Conservation (phyloP, 176 grass and related monocot genomes). For the Phragmites australis region DNA sequence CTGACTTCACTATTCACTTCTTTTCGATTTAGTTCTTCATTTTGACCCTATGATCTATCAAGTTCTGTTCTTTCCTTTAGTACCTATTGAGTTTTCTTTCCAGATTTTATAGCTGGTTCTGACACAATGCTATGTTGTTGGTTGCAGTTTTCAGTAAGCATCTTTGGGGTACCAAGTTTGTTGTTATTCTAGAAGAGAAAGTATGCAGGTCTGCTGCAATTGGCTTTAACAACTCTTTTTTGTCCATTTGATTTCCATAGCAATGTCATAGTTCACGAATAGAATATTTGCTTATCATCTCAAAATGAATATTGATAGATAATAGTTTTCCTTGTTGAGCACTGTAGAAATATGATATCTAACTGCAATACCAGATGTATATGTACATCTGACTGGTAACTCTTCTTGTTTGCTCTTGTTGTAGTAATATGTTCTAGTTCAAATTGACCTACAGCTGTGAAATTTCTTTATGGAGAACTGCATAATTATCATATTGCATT, state of each 20-base stretch:
- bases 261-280: not conserved
- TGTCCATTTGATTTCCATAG: not conserved
- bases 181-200: not conserved
- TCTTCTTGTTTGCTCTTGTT: not conserved
- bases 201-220: constrained; percentile 10
- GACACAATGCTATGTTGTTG: not conserved
- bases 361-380: not conserved
- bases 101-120: not conserved
- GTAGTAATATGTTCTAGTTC: not conserved
- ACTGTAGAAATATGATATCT: not conserved
- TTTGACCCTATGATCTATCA: not conserved
- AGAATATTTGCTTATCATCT: not conserved
- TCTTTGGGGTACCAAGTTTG: constrained; percentile 5
- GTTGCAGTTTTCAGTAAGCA: constrained; percentile 12
- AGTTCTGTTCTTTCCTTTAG: not conserved
- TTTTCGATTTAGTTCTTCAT: not conserved
- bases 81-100: not conserved
- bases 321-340: not conserved
- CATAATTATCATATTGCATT: not conserved
- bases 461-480: not conserved
- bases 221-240: not conserved
- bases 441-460: not conserved
- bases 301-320: not conserved
- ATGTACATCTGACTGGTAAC: not conserved
- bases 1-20: not conserved